Conservation (phyloP, 768 basidiomycete species). For the Guyanaporus albipodus region DNA sequence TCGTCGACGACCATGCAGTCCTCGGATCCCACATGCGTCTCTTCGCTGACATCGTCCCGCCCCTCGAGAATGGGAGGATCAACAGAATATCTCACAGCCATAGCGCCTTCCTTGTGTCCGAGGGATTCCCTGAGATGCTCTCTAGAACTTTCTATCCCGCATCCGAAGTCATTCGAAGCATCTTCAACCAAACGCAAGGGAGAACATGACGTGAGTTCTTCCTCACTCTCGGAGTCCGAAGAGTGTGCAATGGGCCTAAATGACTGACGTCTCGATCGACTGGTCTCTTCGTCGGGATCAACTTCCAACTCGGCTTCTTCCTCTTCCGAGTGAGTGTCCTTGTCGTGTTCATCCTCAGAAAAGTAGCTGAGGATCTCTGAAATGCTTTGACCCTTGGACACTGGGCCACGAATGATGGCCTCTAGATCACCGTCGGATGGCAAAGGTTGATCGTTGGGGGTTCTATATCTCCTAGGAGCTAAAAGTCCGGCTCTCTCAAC, state of each 20-base stretch:
- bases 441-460: not conserved
- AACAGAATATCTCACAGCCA: slow-evolving; percentile 7
- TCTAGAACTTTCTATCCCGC: slow-evolving; percentile 24
- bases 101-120: not conserved
- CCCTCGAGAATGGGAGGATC: not conserved
- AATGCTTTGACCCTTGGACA: slow-evolving; percentile 16
- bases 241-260: slow-evolving; percentile 31
- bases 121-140: not conserved
- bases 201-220: slow-evolving; percentile 23
- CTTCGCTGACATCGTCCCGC: slow-evolving; percentile 12
- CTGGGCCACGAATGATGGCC: slow-evolving; percentile 41
- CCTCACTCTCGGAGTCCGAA: slow-evolving; percentile 35
- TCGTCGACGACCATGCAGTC: slow-evolving; percentile 16
- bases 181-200: slow-evolving; percentile 26
- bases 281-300: slow-evolving; percentile 33
- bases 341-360: slow-evolving; percentile 28
- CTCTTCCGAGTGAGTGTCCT: slow-evolving; percentile 38
- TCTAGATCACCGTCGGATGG: slow-evolving; percentile 32
- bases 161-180: slow-evolving; percentile 27
- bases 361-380: slow-evolving; percentile 29
- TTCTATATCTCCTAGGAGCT: not conserved
- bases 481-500: slow-evolving; percentile 16
- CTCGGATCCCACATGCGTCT: slow-evolving; percentile 20
- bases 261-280: slow-evolving; percentile 31
- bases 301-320: slow-evolving; percentile 42